Evolutionary conservation across 23 red algal species (phyloP), one percentile per base, ranked within the genome.

Genomic region (Gracilaria caudata): DNA sequence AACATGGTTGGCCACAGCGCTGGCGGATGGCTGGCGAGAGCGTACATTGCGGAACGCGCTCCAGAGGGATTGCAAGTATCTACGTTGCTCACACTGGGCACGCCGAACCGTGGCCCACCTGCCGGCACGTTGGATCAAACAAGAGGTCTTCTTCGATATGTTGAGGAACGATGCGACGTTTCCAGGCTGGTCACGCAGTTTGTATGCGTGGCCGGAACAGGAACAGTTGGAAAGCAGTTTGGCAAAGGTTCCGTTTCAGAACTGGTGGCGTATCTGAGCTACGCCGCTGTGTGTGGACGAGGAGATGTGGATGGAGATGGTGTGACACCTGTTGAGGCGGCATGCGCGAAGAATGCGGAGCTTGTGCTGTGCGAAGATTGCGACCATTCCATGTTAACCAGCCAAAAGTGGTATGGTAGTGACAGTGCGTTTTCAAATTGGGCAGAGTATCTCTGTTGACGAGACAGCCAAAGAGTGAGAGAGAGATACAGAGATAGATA

Each of bases 11-110:
- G 93, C 1, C 86, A 95, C 38, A 84, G 77, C 28, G 93, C 93
- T 37, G 93, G 93, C 1, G 93, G 86, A 2, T 95, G 93, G 93
- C 49, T 95, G 70, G 93, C 65, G 9, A 43, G 93, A 30, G 78
- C 82, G 24, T 95, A 90, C 72, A 36, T 91, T 41, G 80, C 78
- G 3, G 93, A 95, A 73, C 63, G 86, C 34, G 70, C 81, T 49
- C 76, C 58, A 0, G 16, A 58, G 21, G 68, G 61, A 46, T 36
- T 84, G 38, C 66, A 81, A 20, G 93, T 95, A 1, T 51, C 32
- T 33, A 49, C 86, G 0, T 61, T 95, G 36, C 51, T 95, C 14
- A 95, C 93, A 24, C 29, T 91, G 53, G 93, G 93, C 25, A 95
- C 93, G 26, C 93, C 93, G 30, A 63, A 95, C 65, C 43, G 61